Evolutionary conservation across 1,284 basidiomycete genomes (phyloP).

Genomic region (Psilocybe mexicana): DNA sequence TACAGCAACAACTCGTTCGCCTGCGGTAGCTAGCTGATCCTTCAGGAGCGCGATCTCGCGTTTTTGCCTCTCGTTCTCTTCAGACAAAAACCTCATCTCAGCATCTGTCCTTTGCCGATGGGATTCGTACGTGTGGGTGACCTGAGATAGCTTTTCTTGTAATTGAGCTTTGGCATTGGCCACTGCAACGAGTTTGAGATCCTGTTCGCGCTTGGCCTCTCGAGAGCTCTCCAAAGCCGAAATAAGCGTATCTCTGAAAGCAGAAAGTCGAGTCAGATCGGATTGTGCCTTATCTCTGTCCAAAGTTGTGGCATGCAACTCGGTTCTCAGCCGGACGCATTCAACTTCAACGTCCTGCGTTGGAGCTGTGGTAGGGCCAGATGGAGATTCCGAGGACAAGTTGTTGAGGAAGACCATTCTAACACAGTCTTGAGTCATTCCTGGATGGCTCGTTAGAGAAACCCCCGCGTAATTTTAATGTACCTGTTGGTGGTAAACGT

Average conservation of each 20-base stretch:
- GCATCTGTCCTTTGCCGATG: not conserved
- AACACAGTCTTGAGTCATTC: not conserved
- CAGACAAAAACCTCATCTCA: not conserved
- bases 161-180: not conserved
- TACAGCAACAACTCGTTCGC: no score
- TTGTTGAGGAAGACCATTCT: slow-evolving; percentile 8
- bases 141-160: no score
- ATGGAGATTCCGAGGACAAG: not conserved
- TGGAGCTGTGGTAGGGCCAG: not conserved
- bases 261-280: not conserved
- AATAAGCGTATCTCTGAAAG: not conserved
- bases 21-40: not conserved
- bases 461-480: no score
- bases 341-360: not conserved
- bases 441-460: not conserved
- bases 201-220: not conserved
- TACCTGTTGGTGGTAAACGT: not conserved
- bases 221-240: not conserved
- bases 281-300: not conserved
- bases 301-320: not conserved
- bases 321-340: not conserved
- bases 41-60: not conserved
- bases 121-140: not conserved
- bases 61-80: not conserved
- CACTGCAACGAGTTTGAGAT: not conserved